Evolutionary conservation across 306 rosid species (phyloP).

Genomic region (Malus sylvestris): DNA sequence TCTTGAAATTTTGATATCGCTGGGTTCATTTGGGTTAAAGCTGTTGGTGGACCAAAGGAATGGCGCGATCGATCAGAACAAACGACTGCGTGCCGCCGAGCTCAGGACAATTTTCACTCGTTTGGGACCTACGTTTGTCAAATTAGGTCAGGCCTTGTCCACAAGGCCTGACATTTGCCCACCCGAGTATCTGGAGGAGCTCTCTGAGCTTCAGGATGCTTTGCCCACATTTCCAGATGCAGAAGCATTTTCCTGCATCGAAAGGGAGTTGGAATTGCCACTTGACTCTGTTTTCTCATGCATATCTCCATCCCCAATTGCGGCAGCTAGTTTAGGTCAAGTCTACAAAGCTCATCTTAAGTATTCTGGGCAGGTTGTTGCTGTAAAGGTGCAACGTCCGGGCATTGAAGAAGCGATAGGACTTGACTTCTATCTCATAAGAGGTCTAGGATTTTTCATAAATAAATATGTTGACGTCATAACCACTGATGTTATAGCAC

Average conservation of each 20-base stretch:
- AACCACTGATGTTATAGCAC: slow-evolving; percentile 77
- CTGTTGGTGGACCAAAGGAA: slow-evolving; percentile 54
- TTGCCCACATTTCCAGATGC: slow-evolving; percentile 83
- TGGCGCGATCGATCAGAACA: slow-evolving; percentile 53
- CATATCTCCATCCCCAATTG: slow-evolving; percentile 71
- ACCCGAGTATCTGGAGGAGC: slow-evolving; percentile 78
- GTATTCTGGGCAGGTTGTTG: slow-evolving; percentile 62
- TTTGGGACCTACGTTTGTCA: slow-evolving; percentile 95
- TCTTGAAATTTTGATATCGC: slow-evolving; percentile 44
- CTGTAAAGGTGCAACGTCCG: slow-evolving; percentile 96
- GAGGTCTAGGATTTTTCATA: slow-evolving; percentile 66
- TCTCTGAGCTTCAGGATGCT: slow-evolving; percentile 90
- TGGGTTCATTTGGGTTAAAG: slow-evolving; percentile 55
- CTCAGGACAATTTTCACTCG: slow-evolving; percentile 55
- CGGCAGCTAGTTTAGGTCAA: slow-evolving; percentile 99
- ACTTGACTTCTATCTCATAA: slow-evolving; percentile 80
- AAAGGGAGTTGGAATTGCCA: slow-evolving; percentile 64
- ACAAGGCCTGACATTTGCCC: slow-evolving; percentile 95
- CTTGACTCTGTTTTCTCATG: slow-evolving; percentile 65
- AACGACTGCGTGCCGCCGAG: slow-evolving; percentile 60
- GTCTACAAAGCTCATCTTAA: slow-evolving; percentile 80
- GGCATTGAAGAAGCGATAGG: slow-evolving; percentile 84
- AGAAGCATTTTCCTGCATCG: slow-evolving; percentile 82
- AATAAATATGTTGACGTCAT: slow-evolving; percentile 77
- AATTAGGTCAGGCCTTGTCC: slow-evolving; percentile 91